A percentile compares a stretch with the other conserved stretches of the same genome.
Evolutionary conservation across 2,329 filamentous ascomycete genomes (phyloP).

Genomic region (Aureobasidium pullulans): DNA sequence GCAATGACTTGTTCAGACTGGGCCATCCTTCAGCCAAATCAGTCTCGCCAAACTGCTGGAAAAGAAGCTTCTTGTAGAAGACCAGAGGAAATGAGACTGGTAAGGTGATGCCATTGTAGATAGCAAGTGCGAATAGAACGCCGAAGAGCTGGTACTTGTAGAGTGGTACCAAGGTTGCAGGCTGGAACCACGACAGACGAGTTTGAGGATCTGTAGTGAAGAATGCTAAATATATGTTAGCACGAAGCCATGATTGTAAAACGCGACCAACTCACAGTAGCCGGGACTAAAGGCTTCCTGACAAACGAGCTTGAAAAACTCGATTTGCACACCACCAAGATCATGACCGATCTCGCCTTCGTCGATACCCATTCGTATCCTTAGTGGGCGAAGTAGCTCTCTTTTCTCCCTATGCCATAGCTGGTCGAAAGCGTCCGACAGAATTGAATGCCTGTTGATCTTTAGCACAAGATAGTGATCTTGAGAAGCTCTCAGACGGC

Average conservation of each 20-base stretch:
- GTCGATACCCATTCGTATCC: slow-evolving; percentile 73
- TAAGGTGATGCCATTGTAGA: slow-evolving; percentile 89
- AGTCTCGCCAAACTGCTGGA: slow-evolving; percentile 55
- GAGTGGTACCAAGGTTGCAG: slow-evolving; percentile 69
- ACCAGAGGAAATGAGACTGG: slow-evolving; percentile 82
- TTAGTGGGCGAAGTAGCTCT: slow-evolving; percentile 77
- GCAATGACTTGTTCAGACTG: slow-evolving; percentile 66
- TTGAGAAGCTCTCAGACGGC: slow-evolving; percentile 28
- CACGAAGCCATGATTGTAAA: slow-evolving; percentile 5
- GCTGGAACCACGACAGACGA: slow-evolving; percentile 80
- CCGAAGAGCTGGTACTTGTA: slow-evolving; percentile 91
- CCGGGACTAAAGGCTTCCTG: slow-evolving; percentile 70
- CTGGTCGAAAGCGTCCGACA: slow-evolving; percentile 61
- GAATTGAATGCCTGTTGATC: slow-evolving; percentile 34
- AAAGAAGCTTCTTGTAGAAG: slow-evolving; percentile 73
- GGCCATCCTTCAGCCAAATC: slow-evolving; percentile 87
- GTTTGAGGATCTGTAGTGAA: slow-evolving; percentile 73
- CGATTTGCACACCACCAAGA: slow-evolving; percentile 90
- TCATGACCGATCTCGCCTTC: slow-evolving; percentile 83
- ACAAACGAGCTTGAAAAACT: slow-evolving; percentile 84
- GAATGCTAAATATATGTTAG: slow-evolving; percentile 40
- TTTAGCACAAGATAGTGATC: slow-evolving; percentile 37
- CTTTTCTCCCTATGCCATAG: slow-evolving; percentile 78
- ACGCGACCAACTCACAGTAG: slow-evolving; percentile 48
- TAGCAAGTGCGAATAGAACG: slow-evolving; percentile 75